phyloP scores from a whole-genome alignment of 208 protist species.

The Crithidia bombi region DNA sequence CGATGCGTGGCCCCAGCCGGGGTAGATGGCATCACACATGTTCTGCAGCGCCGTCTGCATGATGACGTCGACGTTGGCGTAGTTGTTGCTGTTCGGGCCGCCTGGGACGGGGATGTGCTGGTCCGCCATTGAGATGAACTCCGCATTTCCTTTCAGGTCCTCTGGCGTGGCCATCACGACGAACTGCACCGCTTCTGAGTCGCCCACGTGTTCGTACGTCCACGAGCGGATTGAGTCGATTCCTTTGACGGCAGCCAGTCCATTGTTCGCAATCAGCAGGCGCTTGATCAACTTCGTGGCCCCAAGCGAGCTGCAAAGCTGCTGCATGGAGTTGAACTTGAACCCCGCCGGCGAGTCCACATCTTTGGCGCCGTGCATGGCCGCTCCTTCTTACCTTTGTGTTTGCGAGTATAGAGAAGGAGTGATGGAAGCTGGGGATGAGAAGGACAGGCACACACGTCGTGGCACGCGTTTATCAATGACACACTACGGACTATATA shows the following conservation, averaged over 20 bases:
- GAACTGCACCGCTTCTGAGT: slow-evolving; percentile 95
- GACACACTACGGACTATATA: too few species aligned
- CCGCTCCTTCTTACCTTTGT: not conserved
- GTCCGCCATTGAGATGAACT: slow-evolving; percentile 98
- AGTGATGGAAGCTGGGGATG: not conserved
- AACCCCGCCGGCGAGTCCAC: slow-evolving; percentile 15
- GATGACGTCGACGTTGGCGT: slow-evolving; percentile 98
- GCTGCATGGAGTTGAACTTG: slow-evolving; percentile 39
- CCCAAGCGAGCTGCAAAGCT: slow-evolving; percentile 59
- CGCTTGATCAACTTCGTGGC: slow-evolving; percentile 76
- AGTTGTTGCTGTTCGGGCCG: slow-evolving; percentile 98
- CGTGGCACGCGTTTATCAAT: too few species aligned
- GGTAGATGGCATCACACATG: slow-evolving; percentile 96
- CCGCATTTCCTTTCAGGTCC: slow-evolving; percentile 97
- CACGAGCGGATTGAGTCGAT: slow-evolving; percentile 97
- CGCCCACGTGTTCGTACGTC: slow-evolving; percentile 95
- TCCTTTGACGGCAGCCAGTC: slow-evolving; percentile 98
- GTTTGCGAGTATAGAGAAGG: not conserved
- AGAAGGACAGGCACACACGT: not conserved
- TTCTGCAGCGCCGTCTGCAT: slow-evolving; percentile 95
- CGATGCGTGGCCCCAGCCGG: slow-evolving; percentile 98
- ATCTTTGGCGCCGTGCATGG: not conserved
- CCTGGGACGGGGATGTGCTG: slow-evolving; percentile 94
- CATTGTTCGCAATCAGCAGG: slow-evolving; percentile 98
- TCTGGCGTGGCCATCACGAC: slow-evolving; percentile 98